Base-by-base conservation (phyloP, 164 flowering plant genomes). In the Magnolia officinalis region DNA sequence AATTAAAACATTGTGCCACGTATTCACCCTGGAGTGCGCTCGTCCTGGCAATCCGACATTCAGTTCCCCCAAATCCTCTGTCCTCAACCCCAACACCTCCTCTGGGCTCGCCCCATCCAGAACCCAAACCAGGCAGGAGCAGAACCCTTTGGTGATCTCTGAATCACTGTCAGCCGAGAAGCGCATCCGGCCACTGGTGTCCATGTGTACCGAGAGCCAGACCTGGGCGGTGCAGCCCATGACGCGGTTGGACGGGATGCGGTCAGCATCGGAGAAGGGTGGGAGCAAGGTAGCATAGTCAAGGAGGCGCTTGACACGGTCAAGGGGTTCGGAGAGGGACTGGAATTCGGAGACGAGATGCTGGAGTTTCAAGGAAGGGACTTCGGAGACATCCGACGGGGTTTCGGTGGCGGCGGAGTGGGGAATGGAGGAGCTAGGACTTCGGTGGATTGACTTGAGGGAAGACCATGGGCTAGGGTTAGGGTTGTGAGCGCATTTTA, bases 161-260 rank as follows among this genome's bases (percentile, higher is more conserved):
- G 98, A 91, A 75, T 95, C 98, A 64, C 97, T 92, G 72, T 92
- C 95, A 0, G 92, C 97, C 63, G 45, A n/a, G 76, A 93, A 87
- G 75, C 93, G 80, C 86, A 95, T 81, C 82, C 81, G 84, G 45
- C 91, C 89, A 0, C 72, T 78, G 19, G 74, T 82, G 52, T 87
- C 96, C 85, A 92, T 68, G 23, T 50, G 61, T 68, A 79, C 93
- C 13, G 84, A 84, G 71, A 96, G 29, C 98, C 99, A 94, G 16
- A 96, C 99, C 83, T 85, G 93, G 3, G 96, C 90, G 9, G 96
- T 90, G 80, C 99, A 96, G 5, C 99, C 99, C 90, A 87, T 88
- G 19, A 96, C 98, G 14, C 96, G 85, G 75, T 91, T 96, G 37
- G 77, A 77, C 16, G 78, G 74, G 2, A 83, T 81, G 20, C 87